phyloP scores from a whole-genome alignment of 108 stramenopile species.

The Fragilaria crotonensis region DNA sequence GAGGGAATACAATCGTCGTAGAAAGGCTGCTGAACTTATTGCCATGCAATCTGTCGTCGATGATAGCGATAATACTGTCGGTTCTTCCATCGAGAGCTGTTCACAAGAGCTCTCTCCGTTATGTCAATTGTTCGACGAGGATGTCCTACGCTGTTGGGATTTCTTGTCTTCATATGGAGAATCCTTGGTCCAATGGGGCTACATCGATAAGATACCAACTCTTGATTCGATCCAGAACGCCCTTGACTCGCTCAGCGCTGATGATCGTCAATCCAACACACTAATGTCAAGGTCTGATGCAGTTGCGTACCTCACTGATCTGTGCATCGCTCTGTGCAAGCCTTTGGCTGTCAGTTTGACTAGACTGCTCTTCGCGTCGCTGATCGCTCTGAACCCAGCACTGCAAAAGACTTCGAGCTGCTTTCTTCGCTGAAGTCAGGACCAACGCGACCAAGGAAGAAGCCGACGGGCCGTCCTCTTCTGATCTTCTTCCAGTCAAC shows the following conservation, averaged over 20 bases:
- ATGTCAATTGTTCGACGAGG: conserved; percentile 57
- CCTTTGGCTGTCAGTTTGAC: conserved; percentile 54
- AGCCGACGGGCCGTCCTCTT: conserved; percentile 23
- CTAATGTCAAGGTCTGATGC: conserved; percentile 33
- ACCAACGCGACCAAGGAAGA: conserved; percentile 25
- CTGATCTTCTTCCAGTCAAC: conserved; percentile 66
- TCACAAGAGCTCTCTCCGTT: conserved; percentile 41
- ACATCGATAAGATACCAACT: conserved; percentile 37
- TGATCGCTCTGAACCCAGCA: conserved; percentile 46
- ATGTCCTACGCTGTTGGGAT: conserved; percentile 72
- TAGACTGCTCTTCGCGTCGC: conserved; percentile 55
- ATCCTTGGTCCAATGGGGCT: conserved; percentile 41
- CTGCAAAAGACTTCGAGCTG: conserved; percentile 56
- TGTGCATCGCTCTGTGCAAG: conserved; percentile 69
- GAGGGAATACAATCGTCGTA: conserved; percentile 64
- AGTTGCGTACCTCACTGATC: conserved; percentile 34
- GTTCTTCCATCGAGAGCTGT: neutral
- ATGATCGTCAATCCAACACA: neutral
- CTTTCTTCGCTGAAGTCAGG: conserved; percentile 48
- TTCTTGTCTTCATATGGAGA: conserved; percentile 63
- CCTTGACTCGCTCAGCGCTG: conserved; percentile 37
- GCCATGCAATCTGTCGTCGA: conserved; percentile 35
- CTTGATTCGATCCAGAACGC: conserved; percentile 66
- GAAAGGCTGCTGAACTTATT: conserved; percentile 57
- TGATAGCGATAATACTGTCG: neutral